These are phyloP conservation scores for Pleodorina starrii DNA, from an alignment of 139 green algal genomes.

Conservation along the genomic window DNA sequence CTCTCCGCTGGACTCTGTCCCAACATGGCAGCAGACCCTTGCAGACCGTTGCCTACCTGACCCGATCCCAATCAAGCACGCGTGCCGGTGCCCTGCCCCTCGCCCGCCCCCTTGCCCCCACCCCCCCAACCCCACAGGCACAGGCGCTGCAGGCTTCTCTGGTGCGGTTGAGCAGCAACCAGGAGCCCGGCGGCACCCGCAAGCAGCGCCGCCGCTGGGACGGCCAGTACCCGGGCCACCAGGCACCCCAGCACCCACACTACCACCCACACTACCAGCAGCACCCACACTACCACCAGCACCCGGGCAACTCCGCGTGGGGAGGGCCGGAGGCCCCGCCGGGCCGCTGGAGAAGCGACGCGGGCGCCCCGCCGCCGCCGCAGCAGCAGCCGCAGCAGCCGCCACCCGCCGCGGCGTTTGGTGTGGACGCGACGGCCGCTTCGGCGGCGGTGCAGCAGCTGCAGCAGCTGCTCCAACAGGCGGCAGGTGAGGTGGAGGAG, in stretches of 20 bases:
- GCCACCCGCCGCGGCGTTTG: neutral
- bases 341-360: neutral
- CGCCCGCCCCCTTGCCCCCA: too few species aligned
- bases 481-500: conserved; percentile 12
- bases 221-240: neutral
- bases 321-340: neutral
- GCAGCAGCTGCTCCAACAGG: conserved; percentile 28
- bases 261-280: too few species aligned
- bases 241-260: neutral
- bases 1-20: too few species aligned
- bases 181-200: neutral
- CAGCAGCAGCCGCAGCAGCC: neutral
- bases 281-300: conserved; percentile 19
- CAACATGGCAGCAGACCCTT: too few species aligned
- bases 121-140: neutral
- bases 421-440: neutral
- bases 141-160: neutral
- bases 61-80: too few species aligned
- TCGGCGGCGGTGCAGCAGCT: conserved; percentile 19
- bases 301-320: neutral
- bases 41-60: too few species aligned
- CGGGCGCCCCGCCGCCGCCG: neutral
- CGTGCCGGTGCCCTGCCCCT: too few species aligned
- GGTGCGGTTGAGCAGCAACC: neutral
- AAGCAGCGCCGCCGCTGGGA: conserved; percentile 35